Percentiles rank a stretch among this genome's conserved stretches.
These are phyloP conservation scores for Alternaria dauci DNA, from an alignment of 2,329 filamentous ascomycete genomes.

Conservation along the genomic window DNA sequence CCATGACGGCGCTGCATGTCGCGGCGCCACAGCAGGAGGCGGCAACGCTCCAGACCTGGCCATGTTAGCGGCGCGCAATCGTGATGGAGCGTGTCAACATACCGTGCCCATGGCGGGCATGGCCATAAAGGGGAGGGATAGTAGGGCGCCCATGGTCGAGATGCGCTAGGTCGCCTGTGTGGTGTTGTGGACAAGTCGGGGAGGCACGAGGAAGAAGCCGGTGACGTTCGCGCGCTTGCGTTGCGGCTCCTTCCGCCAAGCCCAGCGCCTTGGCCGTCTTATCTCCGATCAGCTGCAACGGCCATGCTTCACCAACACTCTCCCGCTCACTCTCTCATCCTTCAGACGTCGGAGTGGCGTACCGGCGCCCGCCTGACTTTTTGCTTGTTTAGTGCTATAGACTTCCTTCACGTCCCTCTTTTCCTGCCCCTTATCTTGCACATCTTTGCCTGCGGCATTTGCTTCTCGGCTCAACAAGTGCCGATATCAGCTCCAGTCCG, in stretches of 20 bases:
- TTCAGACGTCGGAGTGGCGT: slow-evolving; percentile 1
- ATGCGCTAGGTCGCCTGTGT: slow-evolving; percentile 17
- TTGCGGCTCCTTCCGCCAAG: slow-evolving; percentile 24
- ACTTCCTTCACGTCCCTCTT: background rate
- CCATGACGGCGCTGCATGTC: slow-evolving; percentile 95
- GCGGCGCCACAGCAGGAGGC: slow-evolving; percentile 96
- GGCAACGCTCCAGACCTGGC: slow-evolving; percentile 75
- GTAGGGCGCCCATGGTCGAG: slow-evolving; percentile 80
- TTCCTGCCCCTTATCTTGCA: slow-evolving; percentile 3
- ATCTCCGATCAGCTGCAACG: slow-evolving; percentile 27
- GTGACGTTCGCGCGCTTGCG: slow-evolving; percentile 27
- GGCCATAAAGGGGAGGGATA: slow-evolving; percentile 89
- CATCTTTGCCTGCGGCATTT: slow-evolving; percentile 2
- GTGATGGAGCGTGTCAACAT: slow-evolving; percentile 53
- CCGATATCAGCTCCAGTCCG: slow-evolving; percentile 18
- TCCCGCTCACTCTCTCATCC: slow-evolving; percentile 7
- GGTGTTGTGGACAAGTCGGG: slow-evolving; percentile 18
- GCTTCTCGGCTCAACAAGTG: slow-evolving; percentile 9
- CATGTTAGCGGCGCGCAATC: slow-evolving; percentile 34
- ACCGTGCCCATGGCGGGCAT: slow-evolving; percentile 87
- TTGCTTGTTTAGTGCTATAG: background rate
- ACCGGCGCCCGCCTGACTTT: slow-evolving; percentile 4
- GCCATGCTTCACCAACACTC: slow-evolving; percentile 13
- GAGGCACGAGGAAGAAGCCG: slow-evolving; percentile 23
- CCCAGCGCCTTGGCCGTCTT: slow-evolving; percentile 23